Conservation (phyloP, 345 rosid species). For the Mallotus nudiflorus region DNA sequence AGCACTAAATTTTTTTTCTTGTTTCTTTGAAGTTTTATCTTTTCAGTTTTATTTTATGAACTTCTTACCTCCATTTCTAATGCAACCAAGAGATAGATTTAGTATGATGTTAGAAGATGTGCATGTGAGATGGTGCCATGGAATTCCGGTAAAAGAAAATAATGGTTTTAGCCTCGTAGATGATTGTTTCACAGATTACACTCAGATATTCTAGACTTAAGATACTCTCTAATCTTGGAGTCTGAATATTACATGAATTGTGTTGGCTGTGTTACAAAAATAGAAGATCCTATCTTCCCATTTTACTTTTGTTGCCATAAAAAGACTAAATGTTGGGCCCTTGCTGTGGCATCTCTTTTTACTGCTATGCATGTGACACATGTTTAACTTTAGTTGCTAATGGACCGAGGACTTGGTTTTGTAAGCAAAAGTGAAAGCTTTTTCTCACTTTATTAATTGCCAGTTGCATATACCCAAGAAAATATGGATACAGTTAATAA, state of each 20-base stretch:
- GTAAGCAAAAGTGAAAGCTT: slow-evolving; percentile 1
- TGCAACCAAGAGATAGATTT: neutral
- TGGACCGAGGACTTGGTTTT: slow-evolving; percentile 3
- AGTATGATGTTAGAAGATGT: neutral
- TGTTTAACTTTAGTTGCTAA: slow-evolving; percentile 18
- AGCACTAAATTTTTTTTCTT: neutral
- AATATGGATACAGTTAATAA: neutral
- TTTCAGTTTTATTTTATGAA: slow-evolving; percentile 1
- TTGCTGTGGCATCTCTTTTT: slow-evolving; percentile 22
- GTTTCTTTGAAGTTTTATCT: too few species aligned
- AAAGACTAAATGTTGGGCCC: slow-evolving; percentile 16
- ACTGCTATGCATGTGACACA: slow-evolving; percentile 22
- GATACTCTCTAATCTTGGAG: slow-evolving; percentile 1
- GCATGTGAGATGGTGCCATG: slow-evolving; percentile 4
- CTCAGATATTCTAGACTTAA: neutral
- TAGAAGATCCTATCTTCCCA: neutral
- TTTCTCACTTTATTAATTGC: neutral
- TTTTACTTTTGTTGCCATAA: slow-evolving; percentile 13
- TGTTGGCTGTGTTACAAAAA: neutral
- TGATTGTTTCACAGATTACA: neutral
- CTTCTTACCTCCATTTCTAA: neutral
- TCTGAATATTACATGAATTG: neutral
- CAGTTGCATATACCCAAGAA: neutral
- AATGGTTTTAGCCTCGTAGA: neutral
- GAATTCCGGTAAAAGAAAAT: neutral